These are phyloP conservation scores for Pseudogymnoascus sp. DNA, from an alignment of 2,329 filamentous ascomycete genomes.

Conservation along the genomic window DNA sequence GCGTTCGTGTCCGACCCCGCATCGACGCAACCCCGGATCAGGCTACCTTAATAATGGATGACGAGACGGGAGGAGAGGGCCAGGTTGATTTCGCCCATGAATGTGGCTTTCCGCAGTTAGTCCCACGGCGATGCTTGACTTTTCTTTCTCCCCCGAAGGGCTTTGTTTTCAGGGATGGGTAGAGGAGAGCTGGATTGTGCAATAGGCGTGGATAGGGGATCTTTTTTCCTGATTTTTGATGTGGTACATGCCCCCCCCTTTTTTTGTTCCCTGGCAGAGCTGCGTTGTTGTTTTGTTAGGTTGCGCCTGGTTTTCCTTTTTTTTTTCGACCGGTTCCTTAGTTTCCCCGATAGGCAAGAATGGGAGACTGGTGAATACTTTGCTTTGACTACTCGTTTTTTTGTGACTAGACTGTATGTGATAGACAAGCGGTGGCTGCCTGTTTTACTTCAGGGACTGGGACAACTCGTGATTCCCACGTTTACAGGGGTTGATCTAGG, in stretches of 20 bases:
- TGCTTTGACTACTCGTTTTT: not conserved
- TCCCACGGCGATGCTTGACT: constrained; percentile 9
- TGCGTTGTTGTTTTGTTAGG: constrained; percentile 8
- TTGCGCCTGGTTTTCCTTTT: constrained; percentile 7
- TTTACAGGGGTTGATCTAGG: not conserved
- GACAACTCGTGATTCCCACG: constrained; percentile 6
- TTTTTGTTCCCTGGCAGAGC: constrained; percentile 4
- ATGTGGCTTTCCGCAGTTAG: not conserved
- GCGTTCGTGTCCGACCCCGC: constrained; percentile 8
- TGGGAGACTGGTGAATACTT: constrained; percentile 11
- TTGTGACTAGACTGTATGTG: not conserved
- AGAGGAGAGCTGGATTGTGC: constrained; percentile 10
- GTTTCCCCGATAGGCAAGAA: constrained; percentile 9
- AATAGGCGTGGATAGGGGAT: constrained; percentile 9
- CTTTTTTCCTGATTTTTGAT: constrained; percentile 10
- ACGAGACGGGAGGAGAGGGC: constrained; percentile 4
- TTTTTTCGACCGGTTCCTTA: constrained; percentile 9
- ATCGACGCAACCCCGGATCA: constrained; percentile 8
- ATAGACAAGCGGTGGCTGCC: not conserved
- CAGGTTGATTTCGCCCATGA: not conserved
- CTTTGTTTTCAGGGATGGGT: constrained; percentile 10
- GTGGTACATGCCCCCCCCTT: constrained; percentile 8
- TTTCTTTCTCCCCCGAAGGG: not conserved
- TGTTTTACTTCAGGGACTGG: not conserved
- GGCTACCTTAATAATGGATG: constrained; percentile 12